Base-by-base conservation (phyloP, 306 rosid genomes). In the Corylus americana region DNA sequence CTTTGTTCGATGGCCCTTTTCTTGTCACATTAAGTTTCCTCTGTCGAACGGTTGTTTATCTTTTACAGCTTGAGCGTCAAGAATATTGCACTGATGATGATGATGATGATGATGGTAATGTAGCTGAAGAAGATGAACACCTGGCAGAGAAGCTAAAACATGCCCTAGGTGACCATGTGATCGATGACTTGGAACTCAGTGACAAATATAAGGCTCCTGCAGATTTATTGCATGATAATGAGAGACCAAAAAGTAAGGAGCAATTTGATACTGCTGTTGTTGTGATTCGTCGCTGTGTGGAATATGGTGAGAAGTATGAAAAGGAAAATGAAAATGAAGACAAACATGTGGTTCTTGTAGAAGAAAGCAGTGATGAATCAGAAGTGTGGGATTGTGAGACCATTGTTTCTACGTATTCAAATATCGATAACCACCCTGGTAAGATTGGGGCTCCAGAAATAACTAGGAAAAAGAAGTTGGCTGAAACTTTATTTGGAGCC, bases 321-420 rank as follows among this genome's bases (percentile, higher is more conserved):
- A 86, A 95, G 67, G 94, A 89, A 89, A 83, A 81, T 71, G 94
- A 87, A 78, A 88, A 85, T 78, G 86, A 84, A 11, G 75, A 81
- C 77, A 86, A 80, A 59, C 86, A 86, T 53, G 81, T 79, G 53
- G 78, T 83, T 68, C 47, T 93, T 78, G 77, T 85, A 42, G 81
- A 95, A 76, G 98, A 93, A 87, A 90, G 93, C 81, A 93, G 98
- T 13, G 96, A 93, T 79, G 99, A 95, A 58, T 91, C 93, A 39
- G 97, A 95, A 85, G 88, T 78, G 73, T 91, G 96, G 98, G 97
- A 95, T 45, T 91, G 98, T 73, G 99, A 95, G 82, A 95, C 98
- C 58, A 89, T 95, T 82, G 88, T 93, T 74, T 85, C 97, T 35
- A 95, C 96, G 0, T 95, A 88, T 78, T 87, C 99, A 31, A 93